Evolutionary conservation across 768 basidiomycete genomes (phyloP), one percentile per base, ranked within the genome.

Genomic region (Gelatoporia subvermispora): DNA sequence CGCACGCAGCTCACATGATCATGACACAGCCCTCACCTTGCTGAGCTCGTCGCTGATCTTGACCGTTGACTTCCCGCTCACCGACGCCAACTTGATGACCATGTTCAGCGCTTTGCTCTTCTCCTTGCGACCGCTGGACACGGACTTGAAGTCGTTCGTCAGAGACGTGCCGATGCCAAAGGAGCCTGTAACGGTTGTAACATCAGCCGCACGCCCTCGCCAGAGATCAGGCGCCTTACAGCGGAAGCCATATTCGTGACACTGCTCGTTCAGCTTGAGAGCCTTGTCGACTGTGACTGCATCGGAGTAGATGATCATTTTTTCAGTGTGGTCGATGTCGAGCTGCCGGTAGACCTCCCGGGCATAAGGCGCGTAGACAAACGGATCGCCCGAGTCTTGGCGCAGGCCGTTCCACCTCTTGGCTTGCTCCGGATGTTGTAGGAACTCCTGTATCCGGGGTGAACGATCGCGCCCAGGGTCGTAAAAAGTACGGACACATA

Each of bases 131-230:
- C 68, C 58, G 8, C 70, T 70, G 47, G 68, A 76, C 63, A 53
- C 61, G 39, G 59, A 70, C 58, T 53, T 61, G 69, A 94, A 96
- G 66, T 96, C 93, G 60, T 96, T 97, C 15, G 93, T 92, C 8
- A 97, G 66, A 64, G 76, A 85, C 0, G 96, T 99, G 1, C 96
- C 96, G 38, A 98, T 93, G 8, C 96, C 96, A 63, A 93, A 98
- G 1, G 85, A 78, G 44, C 84, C 93, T 95, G 45, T 15, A 20
- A 51, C 11, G n/a, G n/a, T 39, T 7, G 38, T 8, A 47, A 34
- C 51, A 36, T 36, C 23, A 23, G n/a, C n/a, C n/a, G n/a, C n/a
- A n/a, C n/a, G n/a, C n/a, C 25, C 48, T 24, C 34, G 52, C 9
- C 49, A 35, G 24, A 7, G 15, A 3, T 17, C 22, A n/a, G 23